These are phyloP conservation scores for Erigeron philadelphicus DNA, from an alignment of 140 eudicot genomes.

Conservation along the genomic window DNA sequence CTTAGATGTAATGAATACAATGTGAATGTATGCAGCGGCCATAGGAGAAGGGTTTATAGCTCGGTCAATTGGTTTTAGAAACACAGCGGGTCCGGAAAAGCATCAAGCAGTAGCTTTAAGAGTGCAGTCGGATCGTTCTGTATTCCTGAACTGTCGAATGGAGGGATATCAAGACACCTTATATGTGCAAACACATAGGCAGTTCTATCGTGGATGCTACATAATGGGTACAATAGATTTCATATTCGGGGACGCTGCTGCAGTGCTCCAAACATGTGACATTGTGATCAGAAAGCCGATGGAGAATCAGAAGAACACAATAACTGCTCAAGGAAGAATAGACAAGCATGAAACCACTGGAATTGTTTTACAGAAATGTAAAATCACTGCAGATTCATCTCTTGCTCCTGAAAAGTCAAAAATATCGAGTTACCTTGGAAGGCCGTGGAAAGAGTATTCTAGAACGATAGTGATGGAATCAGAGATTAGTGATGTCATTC, in stretches of 20 bases:
- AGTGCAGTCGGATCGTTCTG: slow-evolving; percentile 57
- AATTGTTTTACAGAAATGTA: slow-evolving; percentile 47
- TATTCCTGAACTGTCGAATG: slow-evolving; percentile 60
- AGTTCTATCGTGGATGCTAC: slow-evolving; percentile 59
- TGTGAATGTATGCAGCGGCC: slow-evolving; percentile 44
- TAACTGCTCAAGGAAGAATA: slow-evolving; percentile 56
- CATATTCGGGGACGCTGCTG: slow-evolving; percentile 79
- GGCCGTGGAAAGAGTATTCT: slow-evolving; percentile 55
- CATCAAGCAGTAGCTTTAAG: slow-evolving; percentile 77
- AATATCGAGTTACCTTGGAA: slow-evolving; percentile 40
- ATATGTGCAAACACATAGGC: slow-evolving; percentile 65
- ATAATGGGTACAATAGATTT: slow-evolving; percentile 60
- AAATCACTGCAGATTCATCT: slow-evolving; percentile 25
- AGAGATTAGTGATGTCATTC: slow-evolving; percentile 37
- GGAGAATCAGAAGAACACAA: slow-evolving; percentile 47
- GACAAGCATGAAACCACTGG: slow-evolving; percentile 53
- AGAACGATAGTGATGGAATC: slow-evolving; percentile 57
- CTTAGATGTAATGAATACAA: slow-evolving; percentile 8
- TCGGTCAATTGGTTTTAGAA: slow-evolving; percentile 50
- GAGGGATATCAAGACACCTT: slow-evolving; percentile 71
- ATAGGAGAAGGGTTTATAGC: slow-evolving; percentile 70
- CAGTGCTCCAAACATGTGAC: slow-evolving; percentile 52
- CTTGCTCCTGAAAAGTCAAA: slow-evolving; percentile 24
- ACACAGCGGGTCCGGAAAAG: slow-evolving; percentile 80
- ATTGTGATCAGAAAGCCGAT: slow-evolving; percentile 39